Evolutionary conservation across 2,329 filamentous ascomycete species (phyloP).

Genomic region (Penicillium thymicola): DNA sequence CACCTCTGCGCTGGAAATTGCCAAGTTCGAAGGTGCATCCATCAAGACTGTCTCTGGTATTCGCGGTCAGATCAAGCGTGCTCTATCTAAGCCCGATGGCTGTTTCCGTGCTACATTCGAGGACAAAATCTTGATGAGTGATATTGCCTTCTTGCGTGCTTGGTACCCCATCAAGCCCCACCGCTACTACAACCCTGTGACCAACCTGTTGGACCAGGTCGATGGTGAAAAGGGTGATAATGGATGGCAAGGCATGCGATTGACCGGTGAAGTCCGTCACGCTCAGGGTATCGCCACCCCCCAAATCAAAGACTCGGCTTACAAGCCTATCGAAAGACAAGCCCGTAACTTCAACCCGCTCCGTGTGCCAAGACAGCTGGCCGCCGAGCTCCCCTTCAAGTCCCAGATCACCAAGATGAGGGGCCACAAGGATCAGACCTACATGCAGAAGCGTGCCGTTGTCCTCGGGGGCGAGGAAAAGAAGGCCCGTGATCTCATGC

Average conservation of each 20-base stretch:
- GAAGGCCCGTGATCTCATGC: slow-evolving; percentile 81
- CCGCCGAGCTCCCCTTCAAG: slow-evolving; percentile 84
- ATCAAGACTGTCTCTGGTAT: slow-evolving; percentile 96
- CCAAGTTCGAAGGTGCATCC: slow-evolving; percentile 94
- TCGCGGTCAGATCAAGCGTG: slow-evolving; percentile 94
- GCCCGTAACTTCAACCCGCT: slow-evolving; percentile 72
- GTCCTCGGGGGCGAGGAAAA: slow-evolving; percentile 81
- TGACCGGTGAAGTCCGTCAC: slow-evolving; percentile 86
- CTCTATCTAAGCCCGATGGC: slow-evolving; percentile 87
- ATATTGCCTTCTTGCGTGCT: slow-evolving; percentile 92
- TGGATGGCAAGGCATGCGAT: slow-evolving; percentile 83
- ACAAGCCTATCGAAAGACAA: slow-evolving; percentile 61
- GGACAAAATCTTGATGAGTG: slow-evolving; percentile 94
- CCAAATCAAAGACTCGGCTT: slow-evolving; percentile 76
- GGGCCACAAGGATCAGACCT: slow-evolving; percentile 76
- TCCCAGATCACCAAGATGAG: slow-evolving; percentile 82
- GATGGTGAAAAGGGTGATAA: slow-evolving; percentile 31
- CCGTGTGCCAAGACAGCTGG: slow-evolving; percentile 51
- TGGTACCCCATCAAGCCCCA: slow-evolving; percentile 97
- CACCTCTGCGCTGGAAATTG: slow-evolving; percentile 84
- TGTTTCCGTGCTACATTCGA: slow-evolving; percentile 97
- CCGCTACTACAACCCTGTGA: slow-evolving; percentile 94
- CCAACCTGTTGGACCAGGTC: slow-evolving; percentile 72
- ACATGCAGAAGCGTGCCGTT: slow-evolving; percentile 95
- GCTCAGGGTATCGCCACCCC: slow-evolving; percentile 74